Conservation (phyloP, 2,329 filamentous ascomycete genomes). For the Talaromyces sp. region DNA sequence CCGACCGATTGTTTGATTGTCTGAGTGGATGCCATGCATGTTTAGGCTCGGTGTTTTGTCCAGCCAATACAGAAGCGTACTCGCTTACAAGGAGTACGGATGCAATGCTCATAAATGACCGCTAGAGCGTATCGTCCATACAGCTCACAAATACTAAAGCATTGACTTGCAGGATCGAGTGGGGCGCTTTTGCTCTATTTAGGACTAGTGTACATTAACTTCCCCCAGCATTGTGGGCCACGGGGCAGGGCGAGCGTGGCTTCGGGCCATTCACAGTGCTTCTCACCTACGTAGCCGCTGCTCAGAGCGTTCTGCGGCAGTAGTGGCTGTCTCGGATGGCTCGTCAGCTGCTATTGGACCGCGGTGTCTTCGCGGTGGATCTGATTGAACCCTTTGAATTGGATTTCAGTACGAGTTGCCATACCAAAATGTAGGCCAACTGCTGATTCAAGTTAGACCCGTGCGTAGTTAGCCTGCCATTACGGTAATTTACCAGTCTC, state of each 20-base stretch:
- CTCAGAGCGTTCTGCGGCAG: conserved; percentile 2
- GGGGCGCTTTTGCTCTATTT: background rate
- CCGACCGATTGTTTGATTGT: background rate
- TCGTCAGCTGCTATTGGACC: background rate
- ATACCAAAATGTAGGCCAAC: conserved; percentile 1
- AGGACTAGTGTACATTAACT: background rate
- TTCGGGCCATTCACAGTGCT: conserved; percentile 8
- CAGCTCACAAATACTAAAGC: background rate
- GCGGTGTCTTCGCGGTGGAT: conserved; percentile 1
- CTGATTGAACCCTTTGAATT: conserved; percentile 10
- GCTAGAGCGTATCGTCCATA: background rate
- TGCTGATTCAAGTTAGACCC: background rate
- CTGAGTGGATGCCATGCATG: conserved; percentile 1
- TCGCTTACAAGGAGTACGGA: background rate
- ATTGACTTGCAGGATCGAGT: conserved; percentile 1
- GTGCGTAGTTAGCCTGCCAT: background rate
- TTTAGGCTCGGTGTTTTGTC: background rate
- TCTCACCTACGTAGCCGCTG: conserved; percentile 6
- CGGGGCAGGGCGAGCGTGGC: conserved; percentile 6
- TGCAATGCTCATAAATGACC: background rate
- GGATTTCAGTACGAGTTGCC: background rate
- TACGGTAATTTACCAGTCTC: conserved; percentile 7
- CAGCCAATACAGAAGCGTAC: conserved; percentile 5
- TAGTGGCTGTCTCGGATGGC: conserved; percentile 2
- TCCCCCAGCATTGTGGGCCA: conserved; percentile 3